Base-by-base conservation (phyloP, 805 yeast genomes). In the Lachancea nothofagi region DNA sequence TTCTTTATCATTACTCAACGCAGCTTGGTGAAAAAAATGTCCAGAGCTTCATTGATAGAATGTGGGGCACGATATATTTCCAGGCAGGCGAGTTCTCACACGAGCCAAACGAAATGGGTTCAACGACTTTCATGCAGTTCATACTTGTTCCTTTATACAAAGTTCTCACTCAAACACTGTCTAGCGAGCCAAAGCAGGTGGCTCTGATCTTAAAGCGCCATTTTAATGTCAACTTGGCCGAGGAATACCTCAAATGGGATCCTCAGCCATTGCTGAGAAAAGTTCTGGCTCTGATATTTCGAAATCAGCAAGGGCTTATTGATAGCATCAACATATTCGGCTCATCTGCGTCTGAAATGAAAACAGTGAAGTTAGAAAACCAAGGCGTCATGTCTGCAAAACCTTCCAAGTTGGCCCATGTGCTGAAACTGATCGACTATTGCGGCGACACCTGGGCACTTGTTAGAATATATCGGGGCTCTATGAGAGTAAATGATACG, bases 71-170 rank as follows among this genome's bases (percentile, higher is more conserved):
- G 45, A 54, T 77, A 5, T 78, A 70, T 49, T 85, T 65, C 53
- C 40, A 45, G 0, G 48, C 63, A 1, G 69, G 74, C 7, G 70
- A 64, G 38, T 80, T 87, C 48, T 53, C 70, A 0, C 56, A 56
- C 0, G 25, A 50, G 47, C 34, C 64, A 61, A 39, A 55, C 21
- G 54, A 59, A 0, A 33, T 45, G 10, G 55, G 44, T 44, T 42
- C 44, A 64, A 25, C 51, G 28, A 57, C 86, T 1, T 83, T 90
- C 57, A 71, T 73, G 5, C 66, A 70, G 32, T 82, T 87, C 49
- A 70, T 93, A 6, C 62, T 88, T 7, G 77, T 76, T 19, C 98
- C 97, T 2, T 52, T 90, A 9, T 90, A 88, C 64, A 89, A 90
- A 55, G 55, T 89, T 7, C 62, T 80, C 26, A 69, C 86, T 0